A percentile compares a stretch with the other conserved stretches of the same genome.
These are phyloP conservation scores for Wallacemonas rigidus DNA, from an alignment of 208 protist species.

Conservation along the genomic window DNA sequence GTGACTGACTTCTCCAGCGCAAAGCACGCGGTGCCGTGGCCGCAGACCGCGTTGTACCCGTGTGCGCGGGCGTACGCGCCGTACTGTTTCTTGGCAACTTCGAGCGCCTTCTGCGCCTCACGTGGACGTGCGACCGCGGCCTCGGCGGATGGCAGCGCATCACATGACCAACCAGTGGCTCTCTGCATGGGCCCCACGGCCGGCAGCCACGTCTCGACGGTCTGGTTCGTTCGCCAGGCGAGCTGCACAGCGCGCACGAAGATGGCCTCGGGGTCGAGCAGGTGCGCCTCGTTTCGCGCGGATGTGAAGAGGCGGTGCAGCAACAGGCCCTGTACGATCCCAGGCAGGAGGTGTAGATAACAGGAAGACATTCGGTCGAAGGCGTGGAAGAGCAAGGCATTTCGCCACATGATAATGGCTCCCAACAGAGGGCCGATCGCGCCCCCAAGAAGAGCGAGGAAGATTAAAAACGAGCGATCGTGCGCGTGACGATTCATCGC, in stretches of 20 bases:
- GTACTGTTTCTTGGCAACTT: constrained; percentile 9
- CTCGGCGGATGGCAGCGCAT: not conserved
- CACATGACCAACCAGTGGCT: not conserved
- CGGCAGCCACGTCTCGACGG: constrained; percentile 29
- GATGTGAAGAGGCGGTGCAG: constrained; percentile 58
- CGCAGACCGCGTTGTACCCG: constrained; percentile 42
- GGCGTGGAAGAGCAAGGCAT: constrained; percentile 70
- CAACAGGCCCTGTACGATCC: constrained; percentile 51
- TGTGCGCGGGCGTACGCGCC: constrained; percentile 30
- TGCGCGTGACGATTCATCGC: constrained; percentile 37
- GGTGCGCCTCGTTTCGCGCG: constrained; percentile 40
- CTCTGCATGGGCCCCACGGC: constrained; percentile 6
- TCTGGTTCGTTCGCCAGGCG: constrained; percentile 22
- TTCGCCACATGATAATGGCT: constrained; percentile 68
- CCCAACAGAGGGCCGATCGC: constrained; percentile 67
- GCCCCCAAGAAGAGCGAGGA: constrained; percentile 55
- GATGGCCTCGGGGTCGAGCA: constrained; percentile 37
- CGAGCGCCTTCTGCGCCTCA: constrained; percentile 6
- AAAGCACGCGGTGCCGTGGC: constrained; percentile 50
- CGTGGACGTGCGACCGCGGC: not conserved
- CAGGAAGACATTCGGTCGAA: constrained; percentile 73
- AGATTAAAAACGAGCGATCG: constrained; percentile 49
- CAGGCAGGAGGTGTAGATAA: constrained; percentile 66
- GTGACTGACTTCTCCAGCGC: constrained; percentile 48
- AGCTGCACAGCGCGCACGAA: constrained; percentile 27